Evolutionary conservation across 2,329 filamentous ascomycete species (phyloP).

Genomic region (Fusarium anguioides): DNA sequence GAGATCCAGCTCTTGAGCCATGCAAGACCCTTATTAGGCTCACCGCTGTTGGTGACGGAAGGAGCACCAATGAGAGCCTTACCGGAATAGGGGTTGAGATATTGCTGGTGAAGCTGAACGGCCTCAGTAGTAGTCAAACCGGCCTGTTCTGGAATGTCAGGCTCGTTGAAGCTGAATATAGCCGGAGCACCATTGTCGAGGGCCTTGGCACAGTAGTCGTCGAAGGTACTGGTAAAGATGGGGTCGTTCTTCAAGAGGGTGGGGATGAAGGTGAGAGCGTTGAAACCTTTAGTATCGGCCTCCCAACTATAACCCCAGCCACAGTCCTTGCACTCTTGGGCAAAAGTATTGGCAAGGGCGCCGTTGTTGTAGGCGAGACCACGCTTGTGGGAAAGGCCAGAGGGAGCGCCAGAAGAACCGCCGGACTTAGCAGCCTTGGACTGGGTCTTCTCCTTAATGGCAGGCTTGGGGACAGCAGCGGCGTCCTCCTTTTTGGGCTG

Average conservation of each 20-base stretch:
- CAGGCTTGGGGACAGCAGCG: neutral
- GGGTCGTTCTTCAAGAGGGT: slow-evolving; percentile 69
- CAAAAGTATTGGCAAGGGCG: slow-evolving; percentile 63
- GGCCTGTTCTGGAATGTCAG: slow-evolving; percentile 69
- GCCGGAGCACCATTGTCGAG: slow-evolving; percentile 65
- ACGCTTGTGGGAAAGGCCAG: slow-evolving; percentile 62
- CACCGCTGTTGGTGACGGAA: slow-evolving; percentile 69
- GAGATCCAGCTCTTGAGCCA: slow-evolving; percentile 67
- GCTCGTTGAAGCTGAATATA: slow-evolving; percentile 78
- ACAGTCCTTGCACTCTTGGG: slow-evolving; percentile 54
- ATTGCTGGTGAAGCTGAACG: slow-evolving; percentile 63
- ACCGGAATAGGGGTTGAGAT: slow-evolving; percentile 66
- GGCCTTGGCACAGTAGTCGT: slow-evolving; percentile 59
- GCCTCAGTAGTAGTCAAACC: slow-evolving; percentile 65
- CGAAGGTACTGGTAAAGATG: slow-evolving; percentile 62
- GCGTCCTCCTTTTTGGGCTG: slow-evolving; percentile 7
- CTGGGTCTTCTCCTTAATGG: slow-evolving; percentile 18
- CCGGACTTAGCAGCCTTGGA: slow-evolving; percentile 5
- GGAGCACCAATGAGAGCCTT: slow-evolving; percentile 67
- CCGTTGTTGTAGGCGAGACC: slow-evolving; percentile 76
- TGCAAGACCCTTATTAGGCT: slow-evolving; percentile 61
- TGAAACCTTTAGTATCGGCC: slow-evolving; percentile 55
- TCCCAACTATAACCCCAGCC: slow-evolving; percentile 79
- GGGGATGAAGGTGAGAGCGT: slow-evolving; percentile 70
- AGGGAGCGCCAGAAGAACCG: slow-evolving; percentile 23